phyloP scores from a whole-genome alignment of 164 flowering plant genomes.

The Echeveria elegans region DNA sequence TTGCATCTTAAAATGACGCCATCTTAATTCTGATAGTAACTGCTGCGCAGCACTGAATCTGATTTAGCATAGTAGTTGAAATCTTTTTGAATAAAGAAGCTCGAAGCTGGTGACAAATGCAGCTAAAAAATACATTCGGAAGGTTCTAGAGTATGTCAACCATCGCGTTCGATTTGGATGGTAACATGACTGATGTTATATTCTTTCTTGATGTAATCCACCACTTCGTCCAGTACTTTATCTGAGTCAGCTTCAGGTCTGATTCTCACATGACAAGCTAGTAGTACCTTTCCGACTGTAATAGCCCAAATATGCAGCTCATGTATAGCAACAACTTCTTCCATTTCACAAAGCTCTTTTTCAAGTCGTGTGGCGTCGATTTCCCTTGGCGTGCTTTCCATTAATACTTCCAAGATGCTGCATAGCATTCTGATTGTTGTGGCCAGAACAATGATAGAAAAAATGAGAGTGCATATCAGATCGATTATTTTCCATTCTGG shows the following conservation, averaged over 20 bases:
- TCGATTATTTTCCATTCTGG: constrained; percentile 82
- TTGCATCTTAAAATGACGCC: no score
- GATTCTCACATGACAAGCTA: constrained; percentile 79
- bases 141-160: not conserved
- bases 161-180: constrained; percentile 68
- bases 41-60: no score
- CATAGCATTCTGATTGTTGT: constrained; percentile 74
- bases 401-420: constrained; percentile 66
- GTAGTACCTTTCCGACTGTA: constrained; percentile 69
- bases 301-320: constrained; percentile 93
- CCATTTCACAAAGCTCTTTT: constrained; percentile 74
- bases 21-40: no score
- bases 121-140: not conserved
- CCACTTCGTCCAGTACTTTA: constrained; percentile 56
- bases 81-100: no score
- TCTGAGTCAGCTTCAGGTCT: constrained; percentile 72
- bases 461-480: constrained; percentile 68
- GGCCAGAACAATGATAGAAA: constrained; percentile 59
- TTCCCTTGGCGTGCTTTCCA: constrained; percentile 94
- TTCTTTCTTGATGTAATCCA: constrained; percentile 59
- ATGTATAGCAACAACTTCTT: constrained; percentile 74
- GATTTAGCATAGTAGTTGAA: no score
- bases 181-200: constrained; percentile 85
- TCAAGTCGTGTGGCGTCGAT: constrained; percentile 77
- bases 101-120: not conserved